These are phyloP conservation scores for Daucus carota DNA, from an alignment of 129 eudicot genomes.

Conservation along the genomic window DH1_v3.0 NC_030382.2:28426501-28427000, in stretches of 20 bases:
- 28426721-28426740: constrained; percentile 19
- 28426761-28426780: constrained; percentile 49
- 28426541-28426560: constrained; percentile 57
- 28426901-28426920: constrained; percentile 40
- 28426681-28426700: constrained; percentile 43
- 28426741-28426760: constrained; percentile 35
- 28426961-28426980: constrained; percentile 14
- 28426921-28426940: constrained; percentile 24
- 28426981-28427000: constrained; percentile 35
- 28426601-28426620: constrained; percentile 14
- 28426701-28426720: constrained; percentile 59
- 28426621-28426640: constrained; percentile 8
- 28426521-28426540: not conserved
- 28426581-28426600: constrained; percentile 58
- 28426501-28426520: constrained; percentile 25
- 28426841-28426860: constrained; percentile 21
- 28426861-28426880: constrained; percentile 40
- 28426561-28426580: constrained; percentile 67
- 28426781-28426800: constrained; percentile 46
- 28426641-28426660: constrained; percentile 11
- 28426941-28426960: constrained; percentile 16
- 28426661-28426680: constrained; percentile 42
- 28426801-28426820: constrained; percentile 79
- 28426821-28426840: constrained; percentile 55
- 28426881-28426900: constrained; percentile 37